These are phyloP conservation scores for Capsicum pubescens DNA, from an alignment of 257 asterid species.

Conservation along the genomic window DNA sequence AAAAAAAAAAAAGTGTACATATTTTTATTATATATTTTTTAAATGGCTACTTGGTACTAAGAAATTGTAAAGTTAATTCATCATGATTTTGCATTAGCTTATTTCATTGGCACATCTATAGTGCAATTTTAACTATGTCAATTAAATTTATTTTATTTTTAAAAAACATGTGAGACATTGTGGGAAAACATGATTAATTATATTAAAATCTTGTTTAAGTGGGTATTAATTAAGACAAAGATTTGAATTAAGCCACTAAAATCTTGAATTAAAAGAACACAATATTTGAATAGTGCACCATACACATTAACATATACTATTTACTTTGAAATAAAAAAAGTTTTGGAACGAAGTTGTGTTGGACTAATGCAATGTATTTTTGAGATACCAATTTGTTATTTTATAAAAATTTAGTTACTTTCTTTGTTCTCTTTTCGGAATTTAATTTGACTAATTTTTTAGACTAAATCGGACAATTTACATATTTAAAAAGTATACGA, in stretches of 20 bases:
- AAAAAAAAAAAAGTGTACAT: not conserved
- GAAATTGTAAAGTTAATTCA: constrained; percentile 42
- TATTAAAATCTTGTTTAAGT: not conserved
- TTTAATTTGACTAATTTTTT: not conserved
- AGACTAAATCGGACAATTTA: not conserved
- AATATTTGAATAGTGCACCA: not conserved
- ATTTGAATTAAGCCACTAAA: not conserved
- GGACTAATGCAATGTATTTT: not conserved
- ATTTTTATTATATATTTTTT: not conserved
- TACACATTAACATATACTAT: constrained; percentile 14
- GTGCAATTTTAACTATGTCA: not conserved
- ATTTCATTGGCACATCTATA: constrained; percentile 4
- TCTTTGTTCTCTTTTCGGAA: not conserved
- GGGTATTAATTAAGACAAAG: constrained; percentile 16
- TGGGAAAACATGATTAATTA: constrained; percentile 14
- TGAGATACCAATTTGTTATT: not conserved
- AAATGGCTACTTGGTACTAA: constrained; percentile 32
- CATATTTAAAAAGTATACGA: not conserved
- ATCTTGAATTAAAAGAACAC: constrained; percentile 15
- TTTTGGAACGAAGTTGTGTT: not conserved
- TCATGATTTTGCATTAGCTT: not conserved
- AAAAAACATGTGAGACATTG: not conserved
- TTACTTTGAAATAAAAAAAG: not conserved
- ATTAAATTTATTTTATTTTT: not conserved
- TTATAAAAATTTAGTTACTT: not conserved